phyloP scores from a whole-genome alignment of 1,139 yeast species.

The Geotrichum klebahnii region DNA sequence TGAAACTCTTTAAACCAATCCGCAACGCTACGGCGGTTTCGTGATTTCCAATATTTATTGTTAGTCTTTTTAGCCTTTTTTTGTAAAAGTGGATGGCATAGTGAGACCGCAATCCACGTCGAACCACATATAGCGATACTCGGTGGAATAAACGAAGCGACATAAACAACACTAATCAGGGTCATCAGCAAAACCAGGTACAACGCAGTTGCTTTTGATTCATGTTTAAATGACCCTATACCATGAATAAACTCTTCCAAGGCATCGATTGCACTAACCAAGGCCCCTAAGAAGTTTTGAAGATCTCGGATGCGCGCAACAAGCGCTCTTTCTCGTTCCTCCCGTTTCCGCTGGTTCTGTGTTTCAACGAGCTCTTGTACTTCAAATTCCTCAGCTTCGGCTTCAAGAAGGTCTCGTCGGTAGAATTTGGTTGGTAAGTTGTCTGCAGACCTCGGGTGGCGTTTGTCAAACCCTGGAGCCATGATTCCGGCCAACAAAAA shows the following conservation, averaged over 20 bases:
- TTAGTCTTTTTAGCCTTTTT: slow-evolving; percentile 28
- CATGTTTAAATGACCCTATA: slow-evolving; percentile 70
- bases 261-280: slow-evolving; percentile 50
- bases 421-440: slow-evolving; percentile 22
- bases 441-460: slow-evolving; percentile 49
- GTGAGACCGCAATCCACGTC: slow-evolving; percentile 32
- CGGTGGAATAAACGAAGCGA: slow-evolving; percentile 70
- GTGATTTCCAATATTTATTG: slow-evolving; percentile 19
- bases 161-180: slow-evolving; percentile 44
- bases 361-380: slow-evolving; percentile 12
- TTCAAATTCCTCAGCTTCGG: slow-evolving; percentile 10
- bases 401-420: slow-evolving; percentile 12
- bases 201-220: slow-evolving; percentile 56
- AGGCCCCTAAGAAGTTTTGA: slow-evolving; percentile 57
- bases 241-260: slow-evolving; percentile 57
- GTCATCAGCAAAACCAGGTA: slow-evolving; percentile 47
- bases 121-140: slow-evolving; percentile 58
- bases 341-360: slow-evolving; percentile 8
- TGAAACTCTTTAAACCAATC: slow-evolving; percentile 39
- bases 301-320: slow-evolving; percentile 56
- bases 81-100: slow-evolving; percentile 37
- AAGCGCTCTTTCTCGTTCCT: slow-evolving; percentile 26
- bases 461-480: slow-evolving; percentile 64
- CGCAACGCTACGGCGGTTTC: neutral
- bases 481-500: slow-evolving; percentile 55